Evolutionary conservation across 2,329 filamentous ascomycete genomes (phyloP), one percentile per base, ranked within the genome.

Genomic region (Cryphonectria japonica): DNA sequence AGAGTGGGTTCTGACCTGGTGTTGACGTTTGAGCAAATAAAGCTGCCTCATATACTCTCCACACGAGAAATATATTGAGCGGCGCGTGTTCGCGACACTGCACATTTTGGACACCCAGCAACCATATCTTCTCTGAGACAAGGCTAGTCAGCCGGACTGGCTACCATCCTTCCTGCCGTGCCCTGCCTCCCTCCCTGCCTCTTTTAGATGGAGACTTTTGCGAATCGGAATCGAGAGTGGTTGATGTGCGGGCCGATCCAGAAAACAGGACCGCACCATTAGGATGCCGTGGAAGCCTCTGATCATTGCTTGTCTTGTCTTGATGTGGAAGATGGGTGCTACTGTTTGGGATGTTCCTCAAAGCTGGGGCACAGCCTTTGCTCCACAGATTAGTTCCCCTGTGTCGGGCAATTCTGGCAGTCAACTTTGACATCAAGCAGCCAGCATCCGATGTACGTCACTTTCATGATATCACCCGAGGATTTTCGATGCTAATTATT

Each of bases 221-320:
- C 29, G 37, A 32, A 65, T 32, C 29, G 29, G 46, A 54, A 32
- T 37, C 64, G 34, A 29, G 26, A 14, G 29, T 39, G 22, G 19
- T 39, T 29, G 29, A 14, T 37, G 54, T 59, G 34, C 59, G 61
- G 63, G 62, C 61, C 57, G 70, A 34, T 13, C 62, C 57, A 62
- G 59, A 64, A 37, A 57, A 64, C n/a, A 60, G 32, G 32, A n/a
- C 59, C 59, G 22, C 59, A 39, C 59, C 61, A 26, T 32, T 34
- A 22, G 37, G 46, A 32, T 22, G 11, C 59, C 61, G 69, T 41
- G 29, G 46, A 39, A 29, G 7, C 59, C 61, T 71, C 66, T 61
- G 66, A 69, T 71, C 66, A 69, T 66, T 66, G 63, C 69, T 67
- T 32, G 6, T 69, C 69, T 50, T 54, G 69, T 69, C 59, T 37